Base-by-base conservation (phyloP, 495 filamentous ascomycete species). In the Aspergillus cristatus region DNA sequence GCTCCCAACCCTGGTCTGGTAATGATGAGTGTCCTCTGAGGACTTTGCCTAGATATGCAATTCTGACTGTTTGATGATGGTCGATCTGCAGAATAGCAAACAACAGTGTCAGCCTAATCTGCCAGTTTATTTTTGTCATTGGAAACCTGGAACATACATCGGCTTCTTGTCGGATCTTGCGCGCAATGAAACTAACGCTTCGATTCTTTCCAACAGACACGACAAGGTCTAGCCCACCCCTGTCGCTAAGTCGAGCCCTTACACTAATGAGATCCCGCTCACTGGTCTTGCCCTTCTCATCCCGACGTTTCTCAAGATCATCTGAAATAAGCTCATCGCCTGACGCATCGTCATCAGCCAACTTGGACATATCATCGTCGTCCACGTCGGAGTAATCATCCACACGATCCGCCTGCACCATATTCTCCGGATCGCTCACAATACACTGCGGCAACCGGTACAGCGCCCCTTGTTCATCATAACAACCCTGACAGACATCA, bases 21-120 rank as follows among this genome's bases (percentile, higher is more conserved):
- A 94, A 54, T 0, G 81, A 61, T 16, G 70, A 49, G 22, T 68
- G 65, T 46, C 91, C 85, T 40, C 79, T 75, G 12, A 94, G 68
- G 26, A 89, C 72, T 50, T 75, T 81, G 35, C 88, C 88, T 54
- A 91, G 71, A 53, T 90, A 93, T 28, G 72, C 81, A 18, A 94
- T 72, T 28, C 71, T 75, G 15, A 94, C 62, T 18, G 68, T 72
- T 42, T 73, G 76, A 18, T 24, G 20, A 8, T 24, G 20, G 20
- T 24, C 20, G 60, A 55, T 32, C 59, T 55, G 1, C 70, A 47
- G 15, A 84, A 61, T 63, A 67, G 25, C 14, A 40, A 40, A 24
- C 34, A 25, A 38, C 32, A 14, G 39, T n/a, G n/a, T 43, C 12
- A 46, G 38, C 18, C 11, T 18, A 11, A 28, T 20, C 14, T 18